These are phyloP conservation scores for Leccinum imitatum DNA, from an alignment of 768 basidiomycete species.

Conservation along the genomic window DNA sequence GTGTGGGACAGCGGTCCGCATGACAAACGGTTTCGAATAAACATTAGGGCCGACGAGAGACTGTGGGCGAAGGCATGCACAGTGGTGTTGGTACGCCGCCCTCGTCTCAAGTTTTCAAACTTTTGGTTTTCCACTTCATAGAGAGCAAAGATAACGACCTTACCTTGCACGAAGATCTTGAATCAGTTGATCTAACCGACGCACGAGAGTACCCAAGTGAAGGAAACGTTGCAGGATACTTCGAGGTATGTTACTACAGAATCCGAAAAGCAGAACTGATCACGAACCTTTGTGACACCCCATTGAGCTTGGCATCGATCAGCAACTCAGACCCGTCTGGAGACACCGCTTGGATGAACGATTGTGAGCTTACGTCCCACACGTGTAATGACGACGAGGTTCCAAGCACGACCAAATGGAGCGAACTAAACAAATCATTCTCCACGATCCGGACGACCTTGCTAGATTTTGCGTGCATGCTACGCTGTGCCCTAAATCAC, in stretches of 20 bases:
- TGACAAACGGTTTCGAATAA: slow-evolving; percentile 48
- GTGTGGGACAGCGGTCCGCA: slow-evolving; percentile 38
- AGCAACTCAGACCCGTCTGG: slow-evolving; percentile 38
- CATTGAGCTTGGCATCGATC: slow-evolving; percentile 57
- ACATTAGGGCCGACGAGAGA: slow-evolving; percentile 52
- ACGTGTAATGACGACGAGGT: slow-evolving; percentile 63
- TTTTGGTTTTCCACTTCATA: slow-evolving; percentile 6
- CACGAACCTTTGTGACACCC: slow-evolving; percentile 55
- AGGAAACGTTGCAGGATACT: slow-evolving; percentile 66
- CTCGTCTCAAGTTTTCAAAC: slow-evolving; percentile 35
- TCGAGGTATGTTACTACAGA: slow-evolving; percentile 1
- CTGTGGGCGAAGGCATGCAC: slow-evolving; percentile 68
- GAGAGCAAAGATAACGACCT: slow-evolving; percentile 7
- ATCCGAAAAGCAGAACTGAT: slow-evolving; percentile 4
- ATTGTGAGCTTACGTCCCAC: slow-evolving; percentile 59
- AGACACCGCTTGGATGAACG: slow-evolving; percentile 50
- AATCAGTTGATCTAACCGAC: slow-evolving; percentile 62
- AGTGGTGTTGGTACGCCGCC: slow-evolving; percentile 46
- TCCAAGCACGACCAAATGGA: slow-evolving; percentile 61
- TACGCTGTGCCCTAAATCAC: slow-evolving; percentile 48
- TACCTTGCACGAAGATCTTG: slow-evolving; percentile 51
- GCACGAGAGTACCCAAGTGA: slow-evolving; percentile 62
- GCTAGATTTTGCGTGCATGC: slow-evolving; percentile 37
- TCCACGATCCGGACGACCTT: slow-evolving; percentile 47
- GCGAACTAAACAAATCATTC: slow-evolving; percentile 48